These are phyloP conservation scores for Ogataea populi-albae DNA, from an alignment of 805 yeast genomes.

Conservation along the genomic window DNA sequence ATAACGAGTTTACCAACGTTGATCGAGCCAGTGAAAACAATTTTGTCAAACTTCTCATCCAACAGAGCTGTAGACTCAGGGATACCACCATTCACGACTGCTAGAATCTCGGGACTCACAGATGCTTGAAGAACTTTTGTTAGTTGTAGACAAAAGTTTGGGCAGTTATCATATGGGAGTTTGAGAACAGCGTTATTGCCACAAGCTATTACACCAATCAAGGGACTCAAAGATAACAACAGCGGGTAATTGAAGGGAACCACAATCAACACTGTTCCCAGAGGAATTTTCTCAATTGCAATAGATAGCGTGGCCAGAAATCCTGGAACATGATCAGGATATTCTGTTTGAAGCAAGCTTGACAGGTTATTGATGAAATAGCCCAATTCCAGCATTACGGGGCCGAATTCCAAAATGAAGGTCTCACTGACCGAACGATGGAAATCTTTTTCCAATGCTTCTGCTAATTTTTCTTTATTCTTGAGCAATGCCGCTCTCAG, in stretches of 20 bases:
- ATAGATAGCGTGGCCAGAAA: conserved; percentile 23
- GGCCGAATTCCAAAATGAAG: conserved; percentile 51
- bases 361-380: conserved; percentile 57
- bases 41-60: conserved; percentile 67
- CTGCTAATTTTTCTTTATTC: conserved; percentile 49
- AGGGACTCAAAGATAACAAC: conserved; percentile 57
- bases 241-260: conserved; percentile 84
- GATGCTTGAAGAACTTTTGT: conserved; percentile 52
- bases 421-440: conserved; percentile 65
- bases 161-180: conserved; percentile 66
- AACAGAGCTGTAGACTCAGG: conserved; percentile 57
- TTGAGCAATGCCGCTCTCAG: conserved; percentile 63
- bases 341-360: conserved; percentile 57
- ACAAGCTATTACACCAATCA: conserved; percentile 78
- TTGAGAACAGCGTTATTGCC: conserved; percentile 81
- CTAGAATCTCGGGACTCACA: conserved; percentile 54
- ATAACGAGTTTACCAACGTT: conserved; percentile 75
- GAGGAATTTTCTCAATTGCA: conserved; percentile 39
- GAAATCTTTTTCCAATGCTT: conserved; percentile 65
- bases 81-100: conserved; percentile 70
- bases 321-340: conserved; percentile 37
- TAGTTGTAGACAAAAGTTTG: conserved; percentile 55
- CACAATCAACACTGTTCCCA: conserved; percentile 71
- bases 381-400: conserved; percentile 52
- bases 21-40: conserved; percentile 81